Evolutionary conservation across 2,329 filamentous ascomycete species (phyloP), one percentile per base, ranked within the genome.

Genomic region (Xylaria sp.): DNA sequence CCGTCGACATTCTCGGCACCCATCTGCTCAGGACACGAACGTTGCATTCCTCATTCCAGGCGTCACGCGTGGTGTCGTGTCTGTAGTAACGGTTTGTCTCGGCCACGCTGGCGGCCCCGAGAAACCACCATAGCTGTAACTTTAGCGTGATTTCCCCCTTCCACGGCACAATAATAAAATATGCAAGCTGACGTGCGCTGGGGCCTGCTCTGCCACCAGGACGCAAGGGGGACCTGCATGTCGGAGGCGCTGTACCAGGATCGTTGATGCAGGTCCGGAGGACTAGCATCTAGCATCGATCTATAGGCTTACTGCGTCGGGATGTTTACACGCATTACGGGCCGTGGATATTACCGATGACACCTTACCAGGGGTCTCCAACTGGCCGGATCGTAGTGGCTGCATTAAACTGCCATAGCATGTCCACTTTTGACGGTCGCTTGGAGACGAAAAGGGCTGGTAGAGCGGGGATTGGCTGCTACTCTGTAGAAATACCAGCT

Each of bases 211-310:
- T 11, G 29, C 25, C 25, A 43, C 19, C 7, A 53, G 15, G 15
- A 17, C 23, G 25, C 21, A 4, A 33, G 49, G 23, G 38, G 51
- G 51, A 59, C 56, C 56, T 56, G 60, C 60, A 63, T 60, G 38
- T 46, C 40, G 46, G 11, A 52, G 47, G 15, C 23, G 47, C 27
- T 53, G 31, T 31, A 31, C 41, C 23, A 31, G 47, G 52, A 49
- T 59, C 27, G 21, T 52, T 53, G 52, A 63, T 31, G 61, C 61
- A 60, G 61, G 58, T 63, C 58, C 61, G 48, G 31, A 46, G 33
- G 33, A 23, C 31, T 17, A 46, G 52, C 47, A 25, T 33, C 23
- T 38, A 29, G n/a, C 27, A n/a, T 21, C 21, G 46, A 44, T 33
- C 17, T 29, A 59, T 21, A 11, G 37, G 52, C 55, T 33, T 60